phyloP scores from a whole-genome alignment of 176 grass and related monocot genomes.

The Eremochloa ophiuroides region DNA sequence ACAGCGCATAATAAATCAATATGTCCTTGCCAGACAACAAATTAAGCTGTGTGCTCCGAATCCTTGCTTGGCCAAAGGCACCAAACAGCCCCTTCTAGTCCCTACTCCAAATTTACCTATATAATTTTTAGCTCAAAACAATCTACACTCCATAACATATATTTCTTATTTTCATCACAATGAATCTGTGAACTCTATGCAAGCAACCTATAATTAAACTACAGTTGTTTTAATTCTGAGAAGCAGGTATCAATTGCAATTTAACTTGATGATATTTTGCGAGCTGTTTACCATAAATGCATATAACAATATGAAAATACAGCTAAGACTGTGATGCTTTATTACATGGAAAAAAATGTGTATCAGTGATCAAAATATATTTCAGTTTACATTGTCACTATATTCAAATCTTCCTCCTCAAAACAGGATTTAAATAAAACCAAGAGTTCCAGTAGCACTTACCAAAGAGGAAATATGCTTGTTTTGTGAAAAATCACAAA shows the following conservation, averaged over 20 bases:
- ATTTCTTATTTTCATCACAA: neutral
- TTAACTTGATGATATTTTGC: neutral
- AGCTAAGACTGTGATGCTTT: neutral
- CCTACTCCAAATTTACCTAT: neutral
- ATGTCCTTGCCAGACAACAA: neutral
- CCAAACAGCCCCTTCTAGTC: neutral
- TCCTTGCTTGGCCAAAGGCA: neutral
- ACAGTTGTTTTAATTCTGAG: neutral
- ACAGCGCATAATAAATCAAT: neutral
- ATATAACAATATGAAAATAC: neutral
- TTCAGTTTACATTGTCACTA: neutral
- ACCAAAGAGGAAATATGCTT: neutral
- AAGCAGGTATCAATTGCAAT: neutral
- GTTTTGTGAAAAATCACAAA: conserved; percentile 12
- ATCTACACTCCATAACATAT: neutral
- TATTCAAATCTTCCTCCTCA: neutral
- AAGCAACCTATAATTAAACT: neutral
- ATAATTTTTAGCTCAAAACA: neutral
- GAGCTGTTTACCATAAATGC: neutral
- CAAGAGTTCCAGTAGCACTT: conserved; percentile 1
- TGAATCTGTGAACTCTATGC: neutral
- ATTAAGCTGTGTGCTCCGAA: neutral
- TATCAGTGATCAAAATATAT: neutral
- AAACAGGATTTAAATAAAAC: neutral
- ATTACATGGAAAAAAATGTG: neutral